Evolutionary conservation across 306 rosid species (phyloP).

Genomic region (Senna tora): DNA sequence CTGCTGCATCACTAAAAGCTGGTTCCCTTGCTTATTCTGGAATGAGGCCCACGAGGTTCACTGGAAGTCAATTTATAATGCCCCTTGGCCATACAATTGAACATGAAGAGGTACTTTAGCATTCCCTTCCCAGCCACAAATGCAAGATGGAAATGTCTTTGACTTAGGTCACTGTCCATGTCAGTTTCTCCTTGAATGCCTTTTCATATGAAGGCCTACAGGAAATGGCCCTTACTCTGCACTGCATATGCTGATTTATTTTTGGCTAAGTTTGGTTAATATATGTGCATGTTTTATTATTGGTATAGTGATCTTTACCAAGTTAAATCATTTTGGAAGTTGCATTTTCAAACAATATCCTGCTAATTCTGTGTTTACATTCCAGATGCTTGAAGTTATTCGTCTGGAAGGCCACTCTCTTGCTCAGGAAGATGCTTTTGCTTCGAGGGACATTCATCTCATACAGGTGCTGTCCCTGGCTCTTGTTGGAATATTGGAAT

Average conservation of each 20-base stretch:
- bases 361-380: conserved; percentile 20
- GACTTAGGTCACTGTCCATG: not conserved
- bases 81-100: conserved; percentile 97
- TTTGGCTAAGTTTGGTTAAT: conserved; percentile 26
- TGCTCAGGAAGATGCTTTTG: conserved; percentile 85
- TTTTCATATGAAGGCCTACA: not conserved
- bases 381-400: conserved; percentile 89
- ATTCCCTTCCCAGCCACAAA: conserved; percentile 1
- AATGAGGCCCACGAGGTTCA: conserved; percentile 89
- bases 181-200: not conserved
- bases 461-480: conserved; percentile 70
- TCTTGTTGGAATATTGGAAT: not conserved
- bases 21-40: conserved; percentile 84
- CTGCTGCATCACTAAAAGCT: conserved; percentile 82
- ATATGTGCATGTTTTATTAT: not conserved
- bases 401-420: conserved; percentile 94
- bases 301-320: not conserved
- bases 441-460: conserved; percentile 89
- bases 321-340: not conserved
- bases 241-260: conserved; percentile 26
- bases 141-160: not conserved
- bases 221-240: not conserved
- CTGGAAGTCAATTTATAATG: conserved; percentile 96
- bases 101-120: conserved; percentile 77
- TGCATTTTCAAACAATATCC: not conserved